Conservation (phyloP, 495 filamentous ascomycete genomes). For the Ascodesmis nigricans region DNA sequence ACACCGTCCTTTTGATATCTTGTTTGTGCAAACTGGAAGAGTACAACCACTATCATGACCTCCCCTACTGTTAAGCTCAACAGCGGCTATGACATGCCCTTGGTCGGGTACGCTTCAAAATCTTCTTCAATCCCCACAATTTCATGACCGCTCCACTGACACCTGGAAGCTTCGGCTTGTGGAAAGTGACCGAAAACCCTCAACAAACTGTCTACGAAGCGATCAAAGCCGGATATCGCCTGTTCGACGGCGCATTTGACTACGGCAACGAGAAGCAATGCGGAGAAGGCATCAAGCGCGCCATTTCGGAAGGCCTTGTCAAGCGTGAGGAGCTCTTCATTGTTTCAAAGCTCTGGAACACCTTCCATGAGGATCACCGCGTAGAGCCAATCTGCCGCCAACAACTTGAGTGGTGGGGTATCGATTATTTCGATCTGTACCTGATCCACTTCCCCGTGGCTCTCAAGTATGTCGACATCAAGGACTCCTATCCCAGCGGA, state of each 20-base stretch:
- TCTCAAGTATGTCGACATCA: slow-evolving; percentile 57
- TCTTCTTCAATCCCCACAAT: slow-evolving; percentile 24
- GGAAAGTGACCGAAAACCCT: slow-evolving; percentile 65
- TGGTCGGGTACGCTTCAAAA: slow-evolving; percentile 34
- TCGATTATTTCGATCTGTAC: slow-evolving; percentile 32
- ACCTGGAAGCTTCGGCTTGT: slow-evolving; percentile 35
- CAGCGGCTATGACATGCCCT: slow-evolving; percentile 65
- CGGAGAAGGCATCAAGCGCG: slow-evolving; percentile 65
- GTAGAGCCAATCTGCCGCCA: slow-evolving; percentile 52
- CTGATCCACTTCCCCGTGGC: slow-evolving; percentile 29
- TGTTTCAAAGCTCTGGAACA: slow-evolving; percentile 83
- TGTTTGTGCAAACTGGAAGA: too few species aligned
- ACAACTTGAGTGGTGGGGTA: slow-evolving; percentile 55
- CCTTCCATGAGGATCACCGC: slow-evolving; percentile 52
- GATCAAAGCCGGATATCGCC: slow-evolving; percentile 69
- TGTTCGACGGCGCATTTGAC: slow-evolving; percentile 74
- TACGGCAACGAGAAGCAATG: slow-evolving; percentile 77
- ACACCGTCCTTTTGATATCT: too few species aligned
- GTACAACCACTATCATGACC: slow-evolving; percentile 21
- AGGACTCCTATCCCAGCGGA: slow-evolving; percentile 56
- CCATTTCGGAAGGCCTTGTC: slow-evolving; percentile 67
- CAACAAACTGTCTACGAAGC: slow-evolving; percentile 70
- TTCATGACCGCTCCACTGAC: background rate
- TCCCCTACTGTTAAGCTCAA: slow-evolving; percentile 48
- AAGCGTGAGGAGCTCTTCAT: slow-evolving; percentile 79